Base-by-base conservation (phyloP, 805 yeast genomes). In the Nakazawaea ambrosiae region DNA sequence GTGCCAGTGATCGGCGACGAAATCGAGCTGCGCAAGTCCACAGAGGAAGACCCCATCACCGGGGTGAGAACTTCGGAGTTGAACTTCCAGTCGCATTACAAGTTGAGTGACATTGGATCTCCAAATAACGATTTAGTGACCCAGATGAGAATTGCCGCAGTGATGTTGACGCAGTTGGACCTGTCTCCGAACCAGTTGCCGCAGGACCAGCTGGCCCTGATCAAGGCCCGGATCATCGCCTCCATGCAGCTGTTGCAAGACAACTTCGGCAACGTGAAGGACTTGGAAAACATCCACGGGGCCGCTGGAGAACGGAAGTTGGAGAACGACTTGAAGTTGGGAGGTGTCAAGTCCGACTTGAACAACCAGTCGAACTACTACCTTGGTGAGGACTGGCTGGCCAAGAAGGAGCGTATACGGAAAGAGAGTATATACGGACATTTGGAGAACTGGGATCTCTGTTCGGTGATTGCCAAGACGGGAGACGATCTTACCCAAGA, bases 401-500 rank as follows among this genome's bases (percentile, higher is more conserved):
- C 83, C 0, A 88, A 90, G 50, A 83, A 78, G 50, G 81, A 75
- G 41, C 66, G 97, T 45, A 89, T 92, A 30, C 69, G 95, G 40
- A 73, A 73, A 36, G 70, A 82, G 12, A 84, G 95, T 35, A 74
- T 77, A 7, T 88, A 67, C 52, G 98, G 98, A 0, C 92, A 88
- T 53, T 58, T 83, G 23, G 84, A 81, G 19, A 84, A 87, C 54
- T 92, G 98, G 98, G 97, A 92, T 45, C 58, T 92, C 27, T 87
- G 90, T 47, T 89, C 97, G 1, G 96, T 90, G 2, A 92, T 92
- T 54, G 96, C 94, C 10, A 92, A 92, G 54, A 90, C 95, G 22
- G 98, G 98, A 25, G 90, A 84, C 51, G 98, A 92, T 60, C 58
- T 92, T 36, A 83, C 96, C 18, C 98, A 92, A 55, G 98, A 92